These are phyloP conservation scores for Crithidia mellificae DNA, from an alignment of 208 protist species.

Conservation along the genomic window DNA sequence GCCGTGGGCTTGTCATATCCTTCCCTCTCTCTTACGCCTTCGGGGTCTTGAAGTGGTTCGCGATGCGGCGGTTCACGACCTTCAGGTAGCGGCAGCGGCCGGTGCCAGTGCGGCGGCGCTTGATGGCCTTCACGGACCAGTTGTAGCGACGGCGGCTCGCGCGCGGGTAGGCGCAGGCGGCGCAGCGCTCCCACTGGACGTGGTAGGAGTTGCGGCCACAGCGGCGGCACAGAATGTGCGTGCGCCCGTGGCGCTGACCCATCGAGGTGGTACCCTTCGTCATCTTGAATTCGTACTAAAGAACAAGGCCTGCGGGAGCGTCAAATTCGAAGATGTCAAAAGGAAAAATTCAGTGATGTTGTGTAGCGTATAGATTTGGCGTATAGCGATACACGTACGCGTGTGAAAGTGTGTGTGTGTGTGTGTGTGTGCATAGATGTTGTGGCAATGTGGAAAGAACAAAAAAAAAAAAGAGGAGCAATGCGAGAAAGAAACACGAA, in stretches of 20 bases:
- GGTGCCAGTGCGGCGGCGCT: constrained; percentile 98
- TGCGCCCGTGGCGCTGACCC: constrained; percentile 91
- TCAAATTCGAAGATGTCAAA: no score
- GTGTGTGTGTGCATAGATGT: not conserved
- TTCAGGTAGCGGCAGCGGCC: constrained; percentile 98
- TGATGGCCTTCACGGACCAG: constrained; percentile 97
- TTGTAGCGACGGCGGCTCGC: constrained; percentile 96
- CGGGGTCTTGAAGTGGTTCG: constrained; percentile 97
- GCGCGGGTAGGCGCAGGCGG: constrained; percentile 97
- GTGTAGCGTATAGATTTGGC: no score
- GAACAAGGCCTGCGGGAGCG: constrained; percentile 20
- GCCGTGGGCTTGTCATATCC: no score
- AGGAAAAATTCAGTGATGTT: no score
- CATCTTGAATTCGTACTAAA: constrained; percentile 44
- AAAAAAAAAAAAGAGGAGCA: not conserved
- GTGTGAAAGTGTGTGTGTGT: not conserved
- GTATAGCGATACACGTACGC: not conserved
- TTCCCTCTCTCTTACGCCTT: constrained; percentile 76
- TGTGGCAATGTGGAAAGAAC: not conserved
- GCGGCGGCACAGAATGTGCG: constrained; percentile 98
- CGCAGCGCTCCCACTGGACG: constrained; percentile 97
- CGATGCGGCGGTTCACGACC: constrained; percentile 95
- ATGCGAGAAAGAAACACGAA: not conserved
- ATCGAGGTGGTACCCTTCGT: constrained; percentile 91
- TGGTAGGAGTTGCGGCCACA: constrained; percentile 98